phyloP scores from a whole-genome alignment of 495 filamentous ascomycete species.

The Cudoniella acicularis region DNA sequence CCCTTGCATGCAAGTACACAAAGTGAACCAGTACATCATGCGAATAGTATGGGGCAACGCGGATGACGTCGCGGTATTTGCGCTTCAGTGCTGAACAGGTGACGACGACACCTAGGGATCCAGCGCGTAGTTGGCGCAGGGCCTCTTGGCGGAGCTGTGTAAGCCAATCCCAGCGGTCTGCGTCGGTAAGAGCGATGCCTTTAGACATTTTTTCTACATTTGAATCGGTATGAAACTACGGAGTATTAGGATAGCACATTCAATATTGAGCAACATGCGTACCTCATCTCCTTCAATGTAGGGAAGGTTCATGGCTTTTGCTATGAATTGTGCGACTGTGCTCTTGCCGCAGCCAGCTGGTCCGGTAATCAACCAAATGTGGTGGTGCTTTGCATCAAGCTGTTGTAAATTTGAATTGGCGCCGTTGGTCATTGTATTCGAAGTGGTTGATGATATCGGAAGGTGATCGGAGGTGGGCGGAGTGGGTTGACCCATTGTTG shows the following conservation, averaged over 20 bases:
- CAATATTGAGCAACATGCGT: slow-evolving; percentile 29
- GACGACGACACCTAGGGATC: slow-evolving; percentile 76
- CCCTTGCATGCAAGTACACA: slow-evolving; percentile 78
- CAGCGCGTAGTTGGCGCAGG: slow-evolving; percentile 40
- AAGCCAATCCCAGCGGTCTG: slow-evolving; percentile 98
- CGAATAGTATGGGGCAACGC: slow-evolving; percentile 71
- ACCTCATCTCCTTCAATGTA: slow-evolving; percentile 98
- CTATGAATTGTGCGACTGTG: slow-evolving; percentile 79
- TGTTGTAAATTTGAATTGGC: background rate
- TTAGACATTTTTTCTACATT: slow-evolving; percentile 94
- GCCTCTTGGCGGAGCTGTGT: slow-evolving; percentile 82
- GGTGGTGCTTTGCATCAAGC: slow-evolving; percentile 47
- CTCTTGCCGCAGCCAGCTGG: slow-evolving; percentile 96
- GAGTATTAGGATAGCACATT: slow-evolving; percentile 17
- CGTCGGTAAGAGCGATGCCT: slow-evolving; percentile 85
- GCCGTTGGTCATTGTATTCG: slow-evolving; percentile 7
- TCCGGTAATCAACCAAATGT: slow-evolving; percentile 97
- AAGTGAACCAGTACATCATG: slow-evolving; percentile 78
- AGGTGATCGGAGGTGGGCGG: slow-evolving; percentile 16
- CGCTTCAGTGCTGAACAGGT: slow-evolving; percentile 96
- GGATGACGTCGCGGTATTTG: slow-evolving; percentile 96
- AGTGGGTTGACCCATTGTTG: slow-evolving; percentile 3
- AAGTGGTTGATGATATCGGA: slow-evolving; percentile 2
- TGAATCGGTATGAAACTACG: slow-evolving; percentile 74
- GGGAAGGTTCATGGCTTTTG: slow-evolving; percentile 64